Evolutionary conservation across 2,329 filamentous ascomycete genomes (phyloP), one percentile per base, ranked within the genome.

Genomic region (Pseudonectria foliicola): DNA sequence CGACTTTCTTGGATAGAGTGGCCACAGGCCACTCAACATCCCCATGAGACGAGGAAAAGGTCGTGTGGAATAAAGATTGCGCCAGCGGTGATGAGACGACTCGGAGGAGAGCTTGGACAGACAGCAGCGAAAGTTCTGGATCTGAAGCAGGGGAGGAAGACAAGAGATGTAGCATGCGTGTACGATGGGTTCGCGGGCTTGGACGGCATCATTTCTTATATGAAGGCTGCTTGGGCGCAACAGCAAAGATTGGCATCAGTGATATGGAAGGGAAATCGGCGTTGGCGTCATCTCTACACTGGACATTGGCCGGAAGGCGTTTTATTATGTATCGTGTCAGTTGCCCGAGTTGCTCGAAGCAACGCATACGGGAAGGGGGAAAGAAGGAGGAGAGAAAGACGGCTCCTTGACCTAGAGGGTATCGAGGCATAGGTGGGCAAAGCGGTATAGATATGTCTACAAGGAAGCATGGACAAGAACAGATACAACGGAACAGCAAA

Each of bases 401-500:
- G 32, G 34, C 46, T 35, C 49, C 38, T 39, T 50, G 37, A 48
- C 35, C 35, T 43, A 43, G 40, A 43, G 46, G 46, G 35, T 48
- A 43, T 44, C 37, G 15, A 46, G 40, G 44, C 37, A 37, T 33
- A 46, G 45, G 46, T 43, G 46, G 48, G 8, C 18, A 21, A 21
- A 8, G 8, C 18, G 18, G 38, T 44, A 34, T 52, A 52, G 48
- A 52, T 50, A 47, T 41, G 42, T 45, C 48, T 49, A 43, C 40
- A 40, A 46, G 42, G 50, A 47, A 50, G 44, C 49, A 52, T 50
- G 40, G 39, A 40, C 46, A 5, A 21, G 18, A n/a, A n/a, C n/a
- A 52, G 43, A 52, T 50, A 41, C 50, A 52, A 50, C 45, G 45
- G 48, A 24, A 50, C 41, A 45, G 50, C 44, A 43, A 47, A 50